Evolutionary conservation across 2,329 filamentous ascomycete genomes (phyloP), one percentile per base, ranked within the genome.

Genomic region (Sphaerostilbella broomeana): DNA sequence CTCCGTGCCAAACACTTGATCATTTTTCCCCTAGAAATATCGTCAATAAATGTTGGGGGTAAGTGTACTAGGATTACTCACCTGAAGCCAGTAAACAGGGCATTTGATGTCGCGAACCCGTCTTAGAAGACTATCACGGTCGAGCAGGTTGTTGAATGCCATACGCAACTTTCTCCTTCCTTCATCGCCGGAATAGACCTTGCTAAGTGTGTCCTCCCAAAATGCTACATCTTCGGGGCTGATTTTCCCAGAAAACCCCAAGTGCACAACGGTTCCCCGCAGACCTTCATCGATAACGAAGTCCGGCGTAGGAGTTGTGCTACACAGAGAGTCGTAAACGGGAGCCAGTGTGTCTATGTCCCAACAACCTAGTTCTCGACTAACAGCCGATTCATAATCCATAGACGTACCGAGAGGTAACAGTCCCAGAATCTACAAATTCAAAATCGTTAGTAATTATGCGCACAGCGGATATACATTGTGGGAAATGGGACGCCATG

Each of bases 1-100:
- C 3, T 45, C 51, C 2, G 54, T 53, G 4, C 63, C 58, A 47
- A 64, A 75, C 0, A 69, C 63, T 0, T 57, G 58, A 45, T 75
- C 71, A 3, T 60, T 58, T 3, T 63, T 63, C 12, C 69, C 69
- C 70, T 72, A 17, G 2, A 12, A 24, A 28, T 25, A 30, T 4
- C 16, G 27, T 29, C 21, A 21, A 12, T 20, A 33, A 9, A 16
- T 15, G 16, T 1, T 15, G n/a, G 25, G 17, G 15, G 16, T 25
- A 34, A 42, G 1, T 12, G n/a, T 16, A 27, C 21, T 15, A 6
- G 9, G 10, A 21, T 10, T 28, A 15, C 26, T 5, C 55, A 72
- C 69, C 51, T 73, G 70, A 12, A 74, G 56, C 72, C 71, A 75
- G 40, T 68, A 62, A 7, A 75, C 67, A 2, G 71, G 71, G 40